Conservation (phyloP, 352 stramenopile species). For the Phytophthora sansomeana region DNA sequence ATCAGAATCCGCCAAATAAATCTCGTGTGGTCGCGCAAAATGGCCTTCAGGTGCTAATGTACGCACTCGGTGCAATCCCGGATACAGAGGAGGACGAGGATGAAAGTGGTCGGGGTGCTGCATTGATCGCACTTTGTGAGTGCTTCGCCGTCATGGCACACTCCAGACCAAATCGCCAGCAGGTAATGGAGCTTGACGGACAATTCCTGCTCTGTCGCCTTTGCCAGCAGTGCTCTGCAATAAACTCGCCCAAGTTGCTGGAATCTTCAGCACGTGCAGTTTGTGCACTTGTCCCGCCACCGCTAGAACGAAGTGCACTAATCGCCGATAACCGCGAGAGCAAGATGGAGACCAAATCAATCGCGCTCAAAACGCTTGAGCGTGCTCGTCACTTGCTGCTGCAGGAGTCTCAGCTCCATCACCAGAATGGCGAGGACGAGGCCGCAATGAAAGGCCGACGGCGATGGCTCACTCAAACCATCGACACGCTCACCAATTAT, state of each 20-base stretch:
- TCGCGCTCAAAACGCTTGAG: conserved; percentile 57
- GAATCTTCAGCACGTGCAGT: conserved; percentile 58
- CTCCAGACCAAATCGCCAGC: conserved; percentile 51
- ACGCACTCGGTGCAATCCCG: conserved; percentile 48
- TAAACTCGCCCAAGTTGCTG: conserved; percentile 37
- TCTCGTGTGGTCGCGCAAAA: conserved; percentile 66
- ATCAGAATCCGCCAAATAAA: conserved; percentile 76
- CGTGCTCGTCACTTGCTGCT: conserved; percentile 51
- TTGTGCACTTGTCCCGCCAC: conserved; percentile 56
- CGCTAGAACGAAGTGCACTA: conserved; percentile 44
- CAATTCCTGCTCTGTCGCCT: conserved; percentile 62
- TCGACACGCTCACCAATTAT: conserved; percentile 50
- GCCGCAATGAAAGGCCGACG: conserved; percentile 15
- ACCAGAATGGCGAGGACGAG: conserved; percentile 8
- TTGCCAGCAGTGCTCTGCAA: conserved; percentile 47
- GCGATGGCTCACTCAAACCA: conserved; percentile 51
- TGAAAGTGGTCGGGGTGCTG: conserved; percentile 41
- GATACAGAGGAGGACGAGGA: conserved; percentile 30
- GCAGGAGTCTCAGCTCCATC: conserved; percentile 20
- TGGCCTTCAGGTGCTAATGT: conserved; percentile 75
- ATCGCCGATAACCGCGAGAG: conserved; percentile 59
- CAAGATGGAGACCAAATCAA: conserved; percentile 65
- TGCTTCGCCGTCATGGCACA: conserved; percentile 59
- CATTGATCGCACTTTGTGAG: conserved; percentile 60
- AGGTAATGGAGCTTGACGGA: conserved; percentile 66